Evolutionary conservation across 2,329 filamentous ascomycete species (phyloP).

Genomic region (Ophiostoma quercus): DNA sequence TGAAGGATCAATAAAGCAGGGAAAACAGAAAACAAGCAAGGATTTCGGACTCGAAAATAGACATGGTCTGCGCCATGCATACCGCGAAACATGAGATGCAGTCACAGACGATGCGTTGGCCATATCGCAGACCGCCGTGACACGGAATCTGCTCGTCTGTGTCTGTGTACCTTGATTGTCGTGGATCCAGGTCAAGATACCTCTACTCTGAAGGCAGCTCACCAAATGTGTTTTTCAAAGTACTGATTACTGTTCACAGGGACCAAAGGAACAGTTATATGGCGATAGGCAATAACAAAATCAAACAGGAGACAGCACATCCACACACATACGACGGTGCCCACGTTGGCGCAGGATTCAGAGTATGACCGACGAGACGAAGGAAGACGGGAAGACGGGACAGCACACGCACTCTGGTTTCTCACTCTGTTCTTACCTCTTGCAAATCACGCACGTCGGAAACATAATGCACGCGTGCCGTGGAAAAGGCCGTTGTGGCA

Average conservation of each 20-base stretch:
- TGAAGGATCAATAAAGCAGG: background rate
- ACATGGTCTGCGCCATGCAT: conserved; percentile 1
- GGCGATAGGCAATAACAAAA: background rate
- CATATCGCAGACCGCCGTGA: background rate
- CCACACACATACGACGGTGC: background rate
- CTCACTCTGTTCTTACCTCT: background rate
- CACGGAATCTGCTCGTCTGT: background rate
- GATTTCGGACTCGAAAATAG: background rate
- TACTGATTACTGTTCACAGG: background rate
- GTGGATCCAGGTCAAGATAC: no score
- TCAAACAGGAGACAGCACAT: background rate
- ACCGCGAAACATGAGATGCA: background rate
- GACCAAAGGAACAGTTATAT: background rate
- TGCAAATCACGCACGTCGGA: background rate
- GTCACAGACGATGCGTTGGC: background rate
- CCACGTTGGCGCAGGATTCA: background rate
- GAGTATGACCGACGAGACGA: background rate
- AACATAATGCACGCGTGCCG: background rate
- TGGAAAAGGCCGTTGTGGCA: background rate
- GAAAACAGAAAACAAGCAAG: background rate
- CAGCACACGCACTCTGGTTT: background rate
- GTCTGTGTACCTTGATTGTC: background rate
- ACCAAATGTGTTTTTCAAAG: background rate
- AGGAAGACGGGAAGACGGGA: background rate
- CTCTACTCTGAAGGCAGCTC: background rate